Conservation (phyloP, 2,329 filamentous ascomycete genomes). For the Cercospora berteroae region DNA sequence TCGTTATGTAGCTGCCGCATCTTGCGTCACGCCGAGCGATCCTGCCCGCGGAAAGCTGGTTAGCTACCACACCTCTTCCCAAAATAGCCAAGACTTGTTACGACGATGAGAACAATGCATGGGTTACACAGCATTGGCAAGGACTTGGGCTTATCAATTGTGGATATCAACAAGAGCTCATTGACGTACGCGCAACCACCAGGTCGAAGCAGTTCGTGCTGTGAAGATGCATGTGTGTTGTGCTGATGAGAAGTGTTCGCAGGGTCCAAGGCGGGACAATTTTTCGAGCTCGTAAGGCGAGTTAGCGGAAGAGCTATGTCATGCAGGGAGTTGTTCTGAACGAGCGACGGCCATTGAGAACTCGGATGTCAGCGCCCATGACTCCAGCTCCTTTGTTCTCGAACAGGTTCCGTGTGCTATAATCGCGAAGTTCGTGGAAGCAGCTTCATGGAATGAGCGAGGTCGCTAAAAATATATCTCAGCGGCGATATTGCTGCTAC, state of each 20-base stretch:
- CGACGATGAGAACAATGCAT: neutral
- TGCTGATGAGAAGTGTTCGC: neutral
- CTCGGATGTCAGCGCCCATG: neutral
- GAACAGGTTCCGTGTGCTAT: neutral
- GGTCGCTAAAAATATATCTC: neutral
- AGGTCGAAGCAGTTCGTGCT: neutral
- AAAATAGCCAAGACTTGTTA: neutral
- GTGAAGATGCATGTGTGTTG: neutral
- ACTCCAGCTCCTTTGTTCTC: neutral
- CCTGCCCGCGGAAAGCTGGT: neutral
- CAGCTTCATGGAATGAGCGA: neutral
- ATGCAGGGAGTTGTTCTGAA: neutral
- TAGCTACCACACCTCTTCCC: conserved; percentile 4
- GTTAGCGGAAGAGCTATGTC: neutral
- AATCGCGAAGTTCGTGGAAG: neutral
- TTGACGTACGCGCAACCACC: neutral
- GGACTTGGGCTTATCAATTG: neutral
- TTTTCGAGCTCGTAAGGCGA: neutral
- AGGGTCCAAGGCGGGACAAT: neutral
- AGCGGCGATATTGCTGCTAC: neutral
- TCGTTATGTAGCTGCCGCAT: neutral
- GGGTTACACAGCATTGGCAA: neutral
- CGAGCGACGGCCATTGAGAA: neutral
- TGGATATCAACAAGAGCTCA: neutral
- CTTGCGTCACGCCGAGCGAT: conserved; percentile 6